Percentiles rank a stretch among this genome's conserved stretches.
phyloP scores from a whole-genome alignment of 2,329 filamentous ascomycete genomes.

The Epichloe brachyelytri region DNA sequence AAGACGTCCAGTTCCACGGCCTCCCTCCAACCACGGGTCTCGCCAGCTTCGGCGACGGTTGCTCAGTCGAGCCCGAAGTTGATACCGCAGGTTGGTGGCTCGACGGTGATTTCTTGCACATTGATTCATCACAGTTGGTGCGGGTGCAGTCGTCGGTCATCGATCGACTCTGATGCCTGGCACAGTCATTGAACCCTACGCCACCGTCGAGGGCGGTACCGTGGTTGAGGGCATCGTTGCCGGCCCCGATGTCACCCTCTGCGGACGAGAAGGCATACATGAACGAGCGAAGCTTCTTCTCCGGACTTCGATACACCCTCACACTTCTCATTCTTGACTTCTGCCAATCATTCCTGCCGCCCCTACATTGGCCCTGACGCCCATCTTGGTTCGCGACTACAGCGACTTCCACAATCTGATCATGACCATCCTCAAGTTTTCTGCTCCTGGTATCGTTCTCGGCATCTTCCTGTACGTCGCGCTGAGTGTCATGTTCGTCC shows the following conservation, averaged over 20 bases:
- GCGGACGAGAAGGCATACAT: slow-evolving; percentile 1
- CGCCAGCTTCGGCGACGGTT: slow-evolving; percentile 10
- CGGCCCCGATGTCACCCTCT: background rate
- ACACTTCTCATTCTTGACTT: slow-evolving; percentile 8
- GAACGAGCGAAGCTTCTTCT: background rate
- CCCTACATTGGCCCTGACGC: slow-evolving; percentile 7
- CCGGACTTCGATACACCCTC: slow-evolving; percentile 6
- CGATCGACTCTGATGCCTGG: slow-evolving; percentile 10
- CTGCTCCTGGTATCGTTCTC: slow-evolving; percentile 4
- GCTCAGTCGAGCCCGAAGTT: slow-evolving; percentile 11
- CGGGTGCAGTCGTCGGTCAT: slow-evolving; percentile 9
- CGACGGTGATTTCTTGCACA: slow-evolving; percentile 11
- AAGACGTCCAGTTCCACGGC: slow-evolving; percentile 9
- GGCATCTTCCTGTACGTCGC: slow-evolving; percentile 5
- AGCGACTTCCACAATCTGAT: slow-evolving; percentile 5
- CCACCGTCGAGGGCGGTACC: slow-evolving; percentile 8
- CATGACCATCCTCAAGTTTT: slow-evolving; percentile 4
- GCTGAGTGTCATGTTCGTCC: slow-evolving; percentile 1
- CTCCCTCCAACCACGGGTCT: slow-evolving; percentile 10
- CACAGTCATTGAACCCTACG: slow-evolving; percentile 8
- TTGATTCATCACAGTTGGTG: slow-evolving; percentile 8
- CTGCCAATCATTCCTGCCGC: slow-evolving; percentile 5
- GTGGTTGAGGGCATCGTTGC: slow-evolving; percentile 7
- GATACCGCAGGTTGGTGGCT: slow-evolving; percentile 12
- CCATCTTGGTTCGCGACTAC: slow-evolving; percentile 7